Conservation (phyloP, 2,329 filamentous ascomycete species). For the Venturia effusa region DNA sequence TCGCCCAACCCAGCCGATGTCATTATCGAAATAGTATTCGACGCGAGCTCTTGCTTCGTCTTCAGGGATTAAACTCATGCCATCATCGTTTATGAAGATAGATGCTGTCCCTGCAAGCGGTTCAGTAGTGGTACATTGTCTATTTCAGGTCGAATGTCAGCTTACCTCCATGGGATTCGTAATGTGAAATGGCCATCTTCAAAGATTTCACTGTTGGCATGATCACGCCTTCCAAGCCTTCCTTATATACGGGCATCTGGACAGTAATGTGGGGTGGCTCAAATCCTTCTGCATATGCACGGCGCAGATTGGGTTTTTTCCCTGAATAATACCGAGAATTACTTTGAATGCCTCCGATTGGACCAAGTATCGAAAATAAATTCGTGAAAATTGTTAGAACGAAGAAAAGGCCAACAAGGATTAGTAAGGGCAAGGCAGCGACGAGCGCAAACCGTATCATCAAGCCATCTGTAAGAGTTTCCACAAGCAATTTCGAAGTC, state of each 20-base stretch:
- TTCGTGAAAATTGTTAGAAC: conserved; percentile 8
- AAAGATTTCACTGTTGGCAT: conserved; percentile 11
- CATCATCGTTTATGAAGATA: conserved; percentile 14
- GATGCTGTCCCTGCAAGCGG: conserved; percentile 7
- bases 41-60: conserved; percentile 8
- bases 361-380: conserved; percentile 11
- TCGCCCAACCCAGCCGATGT: conserved; percentile 39
- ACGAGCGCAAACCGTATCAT: conserved; percentile 9
- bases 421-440: conserved; percentile 11
- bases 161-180: conserved; percentile 10
- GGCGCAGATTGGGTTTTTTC: conserved; percentile 7
- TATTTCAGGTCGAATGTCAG: neutral
- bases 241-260: conserved; percentile 14
- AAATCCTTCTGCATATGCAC: conserved; percentile 6
- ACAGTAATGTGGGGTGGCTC: conserved; percentile 12
- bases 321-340: conserved; percentile 11
- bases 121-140: neutral
- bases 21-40: conserved; percentile 34
- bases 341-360: conserved; percentile 3
- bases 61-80: conserved; percentile 3
- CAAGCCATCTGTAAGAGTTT: conserved; percentile 10
- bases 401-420: conserved; percentile 11
- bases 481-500: conserved; percentile 5
- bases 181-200: conserved; percentile 11
- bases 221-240: conserved; percentile 12